Evolutionary conservation across 2,329 filamentous ascomycete species (phyloP), one percentile per base, ranked within the genome.

Genomic region (Colletotrichum magnum): DNA sequence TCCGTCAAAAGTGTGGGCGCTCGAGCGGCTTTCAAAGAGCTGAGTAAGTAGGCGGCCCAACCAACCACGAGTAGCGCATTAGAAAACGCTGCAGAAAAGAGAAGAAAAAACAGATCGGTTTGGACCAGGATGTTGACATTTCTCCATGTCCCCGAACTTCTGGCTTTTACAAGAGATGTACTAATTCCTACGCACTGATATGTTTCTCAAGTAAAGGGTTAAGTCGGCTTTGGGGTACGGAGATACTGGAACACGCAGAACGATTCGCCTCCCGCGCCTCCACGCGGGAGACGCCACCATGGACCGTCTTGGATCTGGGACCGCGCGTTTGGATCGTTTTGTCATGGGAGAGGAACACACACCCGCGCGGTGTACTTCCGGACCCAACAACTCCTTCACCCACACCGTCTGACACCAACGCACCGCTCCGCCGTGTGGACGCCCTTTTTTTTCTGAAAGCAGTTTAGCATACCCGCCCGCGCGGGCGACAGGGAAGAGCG

Each of bases 381-480:
- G 18, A 41, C 26, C 43, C 45, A n/a, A 24, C 21, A 2, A 36
- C 32, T 10, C 32, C 3, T 36, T 9, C 28, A 9, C 32, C 32
- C 32, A 36, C 32, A 10, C 32, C 2, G 32, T 9, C 32, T 24
- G 21, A 36, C 32, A 36, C 28, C 28, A 32, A 6, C 28, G 28
- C 28, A 24, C 21, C 21, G 21, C 21, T 24, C 21, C 21, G 21
- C 21, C 21, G 21, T 24, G 21, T 24, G 59, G 50, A 28, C 24
- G n/a, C 13, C 13, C 5, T 36, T 24, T 10, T 36, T 36, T 24
- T n/a, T 41, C 62, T 57, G 41, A n/a, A 66, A 69, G 54, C 18
- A 57, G 66, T 24, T 21, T 66, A 69, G 62, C 18, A 32, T 41
- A 69, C 66, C 66, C 62, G 62, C 66, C 32, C 32, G 32, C 62